Conservation (phyloP, 192 early-diverging fungal genomes). For the Glomus cerebriforme region DNA sequence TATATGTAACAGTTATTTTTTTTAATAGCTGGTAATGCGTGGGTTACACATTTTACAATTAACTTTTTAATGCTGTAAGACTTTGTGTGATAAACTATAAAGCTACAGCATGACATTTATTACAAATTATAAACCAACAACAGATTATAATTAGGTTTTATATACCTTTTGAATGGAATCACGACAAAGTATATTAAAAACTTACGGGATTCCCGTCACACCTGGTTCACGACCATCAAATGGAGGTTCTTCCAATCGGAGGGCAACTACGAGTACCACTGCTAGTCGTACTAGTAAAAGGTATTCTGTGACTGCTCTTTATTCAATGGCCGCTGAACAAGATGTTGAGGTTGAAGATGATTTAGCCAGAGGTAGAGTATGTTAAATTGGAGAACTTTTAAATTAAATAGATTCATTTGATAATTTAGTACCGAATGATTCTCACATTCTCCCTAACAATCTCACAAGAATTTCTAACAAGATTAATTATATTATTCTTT, state of each 20-base stretch:
- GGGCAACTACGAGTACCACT: constrained; percentile 31
- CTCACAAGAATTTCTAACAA: background rate
- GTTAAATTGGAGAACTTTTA: background rate
- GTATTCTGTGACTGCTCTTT: constrained; percentile 72
- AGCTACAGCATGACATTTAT: background rate
- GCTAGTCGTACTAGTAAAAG: constrained; percentile 64
- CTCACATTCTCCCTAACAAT: background rate
- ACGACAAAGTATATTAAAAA: constrained; percentile 26
- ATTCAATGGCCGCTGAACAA: constrained; percentile 87
- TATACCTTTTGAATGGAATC: constrained; percentile 18
- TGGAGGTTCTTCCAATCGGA: background rate
- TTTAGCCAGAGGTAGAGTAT: constrained; percentile 76
- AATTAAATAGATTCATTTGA: background rate
- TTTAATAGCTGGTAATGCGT: no score
- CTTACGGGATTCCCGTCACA: constrained; percentile 27
- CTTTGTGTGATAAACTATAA: background rate
- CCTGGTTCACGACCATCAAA: constrained; percentile 11
- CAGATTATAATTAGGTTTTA: background rate
- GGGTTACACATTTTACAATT: no score
- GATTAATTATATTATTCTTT: constrained; percentile 23
- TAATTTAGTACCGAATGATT: background rate
- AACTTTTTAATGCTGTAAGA: no score
- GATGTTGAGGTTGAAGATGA: constrained; percentile 94
- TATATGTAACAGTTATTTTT: background rate
- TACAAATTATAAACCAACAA: background rate